Percentiles rank a stretch among this genome's conserved stretches.
phyloP scores from a whole-genome alignment of 208 protist species.

The Tetramitus jugosus region DNA sequence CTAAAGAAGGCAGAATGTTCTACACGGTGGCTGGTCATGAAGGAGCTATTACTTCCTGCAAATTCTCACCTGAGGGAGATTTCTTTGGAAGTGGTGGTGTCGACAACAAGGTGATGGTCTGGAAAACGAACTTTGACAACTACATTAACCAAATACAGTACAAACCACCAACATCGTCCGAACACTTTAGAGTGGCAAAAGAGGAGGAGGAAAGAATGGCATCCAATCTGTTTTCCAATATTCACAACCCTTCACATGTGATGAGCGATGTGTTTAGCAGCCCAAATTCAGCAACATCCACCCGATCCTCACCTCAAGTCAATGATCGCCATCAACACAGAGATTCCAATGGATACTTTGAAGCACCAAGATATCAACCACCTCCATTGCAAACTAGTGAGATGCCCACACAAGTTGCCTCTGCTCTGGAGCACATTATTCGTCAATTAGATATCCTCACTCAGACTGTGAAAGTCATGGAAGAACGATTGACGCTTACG shows the following conservation, averaged over 20 bases:
- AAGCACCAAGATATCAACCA: background rate
- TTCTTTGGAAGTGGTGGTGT: conserved; percentile 58
- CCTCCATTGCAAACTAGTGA: conserved; percentile 15
- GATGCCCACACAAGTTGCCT: background rate
- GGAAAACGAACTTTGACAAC: conserved; percentile 40
- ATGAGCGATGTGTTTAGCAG: no score
- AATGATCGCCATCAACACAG: no score
- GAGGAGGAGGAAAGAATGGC: background rate
- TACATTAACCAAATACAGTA: background rate
- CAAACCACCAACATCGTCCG: background rate
- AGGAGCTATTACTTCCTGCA: conserved; percentile 45
- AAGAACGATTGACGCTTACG: conserved; percentile 11
- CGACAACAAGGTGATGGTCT: conserved; percentile 65
- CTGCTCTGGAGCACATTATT: conserved; percentile 19
- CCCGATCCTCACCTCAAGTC: background rate
- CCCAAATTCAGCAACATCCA: background rate
- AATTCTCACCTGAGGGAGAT: conserved; percentile 24
- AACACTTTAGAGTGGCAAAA: background rate
- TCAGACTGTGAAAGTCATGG: conserved; percentile 24
- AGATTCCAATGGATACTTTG: background rate
- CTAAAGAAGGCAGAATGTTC: conserved; percentile 62
- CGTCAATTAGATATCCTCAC: conserved; percentile 24
- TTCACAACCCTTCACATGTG: no score
- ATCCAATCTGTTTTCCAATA: no score
- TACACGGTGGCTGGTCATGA: conserved; percentile 68